Conservation (phyloP, 2,329 filamentous ascomycete species). For the Furcasterigmium sp. region DNA sequence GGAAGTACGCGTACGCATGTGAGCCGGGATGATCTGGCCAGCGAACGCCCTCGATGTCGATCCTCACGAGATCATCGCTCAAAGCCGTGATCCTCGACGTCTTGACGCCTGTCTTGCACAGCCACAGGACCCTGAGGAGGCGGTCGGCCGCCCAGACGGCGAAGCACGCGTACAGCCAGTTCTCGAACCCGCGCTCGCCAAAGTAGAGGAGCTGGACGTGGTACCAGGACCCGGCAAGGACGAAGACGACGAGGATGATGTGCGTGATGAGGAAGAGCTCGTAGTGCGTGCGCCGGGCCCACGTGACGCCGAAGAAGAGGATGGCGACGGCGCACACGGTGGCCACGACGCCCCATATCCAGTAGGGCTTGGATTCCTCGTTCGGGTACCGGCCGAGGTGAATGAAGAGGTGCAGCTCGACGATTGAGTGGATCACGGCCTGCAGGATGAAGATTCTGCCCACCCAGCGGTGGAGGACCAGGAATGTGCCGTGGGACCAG, state of each 20-base stretch:
- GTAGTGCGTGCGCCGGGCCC: constrained; percentile 14
- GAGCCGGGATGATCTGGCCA: constrained; percentile 1
- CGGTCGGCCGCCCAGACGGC: constrained; percentile 13
- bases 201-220: constrained; percentile 16
- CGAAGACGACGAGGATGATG: constrained; percentile 12
- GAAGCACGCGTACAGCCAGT: constrained; percentile 12
- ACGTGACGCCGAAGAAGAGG: constrained; percentile 15
- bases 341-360: constrained; percentile 19
- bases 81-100: constrained; percentile 8
- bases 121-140: constrained; percentile 5
- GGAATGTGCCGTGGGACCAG: constrained; percentile 7
- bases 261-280: constrained; percentile 18
- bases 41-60: constrained; percentile 7
- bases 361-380: constrained; percentile 11
- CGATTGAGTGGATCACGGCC: constrained; percentile 5
- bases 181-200: constrained; percentile 15
- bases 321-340: constrained; percentile 20
- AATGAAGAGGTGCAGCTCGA: constrained; percentile 5
- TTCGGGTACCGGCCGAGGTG: constrained; percentile 2
- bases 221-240: constrained; percentile 14
- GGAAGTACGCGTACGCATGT: constrained; percentile 28
- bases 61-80: constrained; percentile 5
- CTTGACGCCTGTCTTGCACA: constrained; percentile 7
- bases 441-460: constrained; percentile 6
- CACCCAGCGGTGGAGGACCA: constrained; percentile 8